Conservation (phyloP, 1,139 yeast species). For the Torulaspora globosa region DNA sequence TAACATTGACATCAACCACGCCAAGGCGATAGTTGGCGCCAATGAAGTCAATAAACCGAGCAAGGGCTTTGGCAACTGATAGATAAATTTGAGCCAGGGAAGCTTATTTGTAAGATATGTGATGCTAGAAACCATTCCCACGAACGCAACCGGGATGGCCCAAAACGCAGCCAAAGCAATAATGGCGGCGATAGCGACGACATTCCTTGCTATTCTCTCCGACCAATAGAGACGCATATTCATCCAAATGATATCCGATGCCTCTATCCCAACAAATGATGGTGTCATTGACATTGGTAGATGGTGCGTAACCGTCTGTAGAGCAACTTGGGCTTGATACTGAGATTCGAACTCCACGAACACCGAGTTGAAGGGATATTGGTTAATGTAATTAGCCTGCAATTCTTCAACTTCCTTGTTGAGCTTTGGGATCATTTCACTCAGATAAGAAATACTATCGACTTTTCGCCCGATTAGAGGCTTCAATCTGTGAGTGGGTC, state of each 20-base stretch:
- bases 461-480: conserved; percentile 77
- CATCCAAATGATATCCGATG: conserved; percentile 80
- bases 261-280: conserved; percentile 64
- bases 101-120: conserved; percentile 63
- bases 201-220: conserved; percentile 62
- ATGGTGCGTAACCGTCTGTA: conserved; percentile 69
- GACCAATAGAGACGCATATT: conserved; percentile 83
- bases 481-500: conserved; percentile 67
- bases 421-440: conserved; percentile 61
- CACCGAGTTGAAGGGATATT: conserved; percentile 55
- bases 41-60: conserved; percentile 83
- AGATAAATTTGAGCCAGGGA: conserved; percentile 65
- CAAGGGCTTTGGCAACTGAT: conserved; percentile 60
- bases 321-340: conserved; percentile 85
- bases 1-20: conserved; percentile 74
- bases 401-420: conserved; percentile 59
- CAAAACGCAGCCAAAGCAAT: conserved; percentile 70
- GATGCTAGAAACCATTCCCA: conserved; percentile 87
- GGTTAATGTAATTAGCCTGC: conserved; percentile 53
- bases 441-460: conserved; percentile 70
- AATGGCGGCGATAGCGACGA: conserved; percentile 58
- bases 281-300: conserved; percentile 60
- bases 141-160: conserved; percentile 94
- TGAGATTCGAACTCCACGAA: conserved; percentile 85
- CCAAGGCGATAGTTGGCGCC: conserved; percentile 77